A percentile compares a stretch with the other conserved stretches of the same genome.
These are phyloP conservation scores for Tetrapyrgos nigripes DNA, from an alignment of 1,284 basidiomycete genomes.

Conservation along the genomic window DNA sequence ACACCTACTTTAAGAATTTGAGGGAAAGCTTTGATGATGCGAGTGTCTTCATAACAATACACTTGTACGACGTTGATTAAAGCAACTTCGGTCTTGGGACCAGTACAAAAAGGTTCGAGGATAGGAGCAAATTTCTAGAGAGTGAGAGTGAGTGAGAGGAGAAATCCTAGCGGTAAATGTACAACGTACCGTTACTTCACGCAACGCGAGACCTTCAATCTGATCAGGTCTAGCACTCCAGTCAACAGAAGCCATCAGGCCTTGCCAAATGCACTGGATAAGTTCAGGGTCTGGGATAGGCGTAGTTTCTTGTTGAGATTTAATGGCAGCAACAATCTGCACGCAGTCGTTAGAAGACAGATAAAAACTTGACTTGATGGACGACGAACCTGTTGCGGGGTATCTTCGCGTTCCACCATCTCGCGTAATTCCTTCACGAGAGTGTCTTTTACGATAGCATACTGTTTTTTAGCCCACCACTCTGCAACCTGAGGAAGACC, in stretches of 20 bases:
- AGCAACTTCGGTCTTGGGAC: conserved; percentile 88
- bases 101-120: conserved; percentile 87
- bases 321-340: conserved; percentile 81
- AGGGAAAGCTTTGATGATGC: conserved; percentile 92
- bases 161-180: too few relatives aligned
- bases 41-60: conserved; percentile 94
- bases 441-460: conserved; percentile 73
- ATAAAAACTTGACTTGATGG: conserved; percentile 1
- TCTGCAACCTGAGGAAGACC: conserved; percentile 83
- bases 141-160: conserved; percentile 10
- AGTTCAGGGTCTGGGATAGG: conserved; percentile 85
- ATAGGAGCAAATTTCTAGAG: conserved; percentile 81
- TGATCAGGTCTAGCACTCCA: conserved; percentile 90
- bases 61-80: conserved; percentile 94
- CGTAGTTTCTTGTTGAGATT: conserved; percentile 68
- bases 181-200: conserved; percentile 78
- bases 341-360: conserved; percentile 5
- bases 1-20: conserved; percentile 84
- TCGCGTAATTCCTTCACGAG: conserved; percentile 69
- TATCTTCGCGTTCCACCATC: conserved; percentile 64
- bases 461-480: conserved; percentile 91
- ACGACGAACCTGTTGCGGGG: conserved; percentile 60
- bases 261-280: conserved; percentile 90
- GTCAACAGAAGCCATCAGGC: conserved; percentile 86
- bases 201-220: conserved; percentile 83